Evolutionary conservation across 1,284 basidiomycete genomes (phyloP), one percentile per base, ranked within the genome.

Genomic region (Apiotrichum montevideense): DNA sequence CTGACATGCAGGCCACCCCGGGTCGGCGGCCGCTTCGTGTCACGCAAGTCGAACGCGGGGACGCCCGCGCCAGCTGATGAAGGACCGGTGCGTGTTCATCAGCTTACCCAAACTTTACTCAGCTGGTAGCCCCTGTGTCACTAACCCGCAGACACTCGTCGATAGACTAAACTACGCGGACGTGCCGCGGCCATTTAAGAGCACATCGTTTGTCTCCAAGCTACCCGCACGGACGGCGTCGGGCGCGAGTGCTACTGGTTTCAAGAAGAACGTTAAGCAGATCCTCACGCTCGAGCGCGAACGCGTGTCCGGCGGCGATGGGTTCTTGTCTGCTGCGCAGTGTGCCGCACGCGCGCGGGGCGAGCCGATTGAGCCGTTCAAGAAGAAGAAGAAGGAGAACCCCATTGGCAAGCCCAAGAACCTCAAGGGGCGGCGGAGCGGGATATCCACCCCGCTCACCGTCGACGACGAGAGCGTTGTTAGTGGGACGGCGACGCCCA

Each of bases 261-360:
- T 70, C 32, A 63, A 68, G 41, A 72, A 72, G 52, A 73, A 69
- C 49, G 65, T 65, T 37, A 77, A 77, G 62, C 76, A 77, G 64
- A 71, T 77, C 43, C 63, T 77, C 4, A 63, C 59, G 35, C 64
- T 75, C 6, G 76, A 77, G 53, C 62, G 74, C 13, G 74, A 77
- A 52, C 56, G 73, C 6, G 55, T 70, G 3, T 59, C 59, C 5
- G 73, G 72, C n/a, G 73, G 71, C 9, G 70, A 74, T 55, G 71
- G 72, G 3, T 73, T 73, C 53, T 48, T 71, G 15, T 63, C 64
- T 0, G 70, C 73, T 2, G 57, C 58, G 37, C 71, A 73, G 56
- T 66, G 66, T 3, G 59, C 59, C 1, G 67, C 66, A 41, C 66
- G 67, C 51, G 65, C 66, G 35, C 57, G 71, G 15, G 73, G 73